Evolutionary conservation across 192 early-diverging fungal species (phyloP).

Genomic region (Chytriomyces sp.): DNA sequence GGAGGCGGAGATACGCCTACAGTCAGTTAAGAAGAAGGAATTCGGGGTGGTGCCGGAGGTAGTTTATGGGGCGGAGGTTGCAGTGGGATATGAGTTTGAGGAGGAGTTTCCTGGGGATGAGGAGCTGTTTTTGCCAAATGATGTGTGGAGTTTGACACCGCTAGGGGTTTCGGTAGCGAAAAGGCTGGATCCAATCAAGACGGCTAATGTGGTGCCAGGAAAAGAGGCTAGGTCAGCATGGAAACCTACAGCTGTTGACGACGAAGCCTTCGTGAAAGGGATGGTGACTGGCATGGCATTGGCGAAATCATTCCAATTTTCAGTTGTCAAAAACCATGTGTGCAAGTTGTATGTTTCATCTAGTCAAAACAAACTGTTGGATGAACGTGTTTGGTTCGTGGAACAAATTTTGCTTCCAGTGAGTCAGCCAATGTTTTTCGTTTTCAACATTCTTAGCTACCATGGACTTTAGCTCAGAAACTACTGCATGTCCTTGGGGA

Average conservation of each 20-base stretch:
- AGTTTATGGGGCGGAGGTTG: not conserved
- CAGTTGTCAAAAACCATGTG: not conserved
- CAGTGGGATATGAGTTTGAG: not conserved
- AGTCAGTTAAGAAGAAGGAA: not conserved
- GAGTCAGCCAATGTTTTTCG: not conserved
- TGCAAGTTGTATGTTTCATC: slow-evolving; percentile 11
- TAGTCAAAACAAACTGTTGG: not conserved
- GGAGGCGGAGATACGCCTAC: not conserved
- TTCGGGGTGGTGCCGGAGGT: not conserved
- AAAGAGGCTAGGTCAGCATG: not conserved
- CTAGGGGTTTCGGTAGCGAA: not conserved
- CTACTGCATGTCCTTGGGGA: slow-evolving; percentile 7
- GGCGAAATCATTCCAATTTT: not conserved
- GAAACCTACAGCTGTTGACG: not conserved
- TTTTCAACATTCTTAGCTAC: too few species aligned
- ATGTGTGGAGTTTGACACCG: not conserved
- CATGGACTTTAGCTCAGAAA: slow-evolving; percentile 2
- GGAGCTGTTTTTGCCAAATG: slow-evolving; percentile 22
- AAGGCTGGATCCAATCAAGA: not conserved
- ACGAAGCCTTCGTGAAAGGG: not conserved
- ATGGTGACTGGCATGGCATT: slow-evolving; percentile 7
- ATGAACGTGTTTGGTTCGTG: not conserved
- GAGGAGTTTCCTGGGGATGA: slow-evolving; percentile 33
- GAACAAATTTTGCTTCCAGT: not conserved
- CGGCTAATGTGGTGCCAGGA: not conserved